These are phyloP conservation scores for Xanthoparmelia taractica DNA, from an alignment of 495 filamentous ascomycete genomes.

Conservation along the genomic window DNA sequence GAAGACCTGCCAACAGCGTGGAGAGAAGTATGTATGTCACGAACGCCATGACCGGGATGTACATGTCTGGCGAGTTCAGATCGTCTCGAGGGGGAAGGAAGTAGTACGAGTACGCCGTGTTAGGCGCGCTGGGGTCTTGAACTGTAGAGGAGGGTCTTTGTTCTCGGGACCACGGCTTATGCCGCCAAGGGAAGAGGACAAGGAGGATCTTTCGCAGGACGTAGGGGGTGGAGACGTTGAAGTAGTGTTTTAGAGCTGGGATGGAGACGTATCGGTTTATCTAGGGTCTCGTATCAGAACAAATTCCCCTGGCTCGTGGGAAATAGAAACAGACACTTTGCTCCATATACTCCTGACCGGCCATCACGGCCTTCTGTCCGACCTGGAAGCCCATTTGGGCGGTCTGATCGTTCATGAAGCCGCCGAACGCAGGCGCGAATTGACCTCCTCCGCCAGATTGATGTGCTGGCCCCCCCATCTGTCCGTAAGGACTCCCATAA, in stretches of 20 bases:
- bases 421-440: constrained; percentile 68
- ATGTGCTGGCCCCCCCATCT: constrained; percentile 35
- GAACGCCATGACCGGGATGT: constrained; percentile 81
- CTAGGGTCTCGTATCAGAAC: constrained; percentile 36
- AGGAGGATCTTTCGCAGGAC: constrained; percentile 77
- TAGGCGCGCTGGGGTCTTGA: constrained; percentile 46
- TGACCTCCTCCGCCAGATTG: constrained; percentile 43
- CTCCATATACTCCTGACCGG: constrained; percentile 87
- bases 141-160: constrained; percentile 45
- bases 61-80: constrained; percentile 97
- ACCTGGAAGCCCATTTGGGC: constrained; percentile 94
- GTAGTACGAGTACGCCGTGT: constrained; percentile 67
- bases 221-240: constrained; percentile 91
- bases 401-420: constrained; percentile 93
- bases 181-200: constrained; percentile 94
- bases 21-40: constrained; percentile 95
- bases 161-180: constrained; percentile 88
- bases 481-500: constrained; percentile 59
- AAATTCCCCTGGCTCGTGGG: background rate
- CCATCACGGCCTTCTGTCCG: constrained; percentile 79
- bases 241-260: constrained; percentile 90
- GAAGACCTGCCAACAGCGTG: constrained; percentile 78
- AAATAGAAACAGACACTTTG: constrained; percentile 58
- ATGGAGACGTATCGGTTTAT: constrained; percentile 91
- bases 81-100: constrained; percentile 95